Evolutionary conservation across 139 green algal species (phyloP).

Genomic region (Volvox reticuliferus): DNA sequence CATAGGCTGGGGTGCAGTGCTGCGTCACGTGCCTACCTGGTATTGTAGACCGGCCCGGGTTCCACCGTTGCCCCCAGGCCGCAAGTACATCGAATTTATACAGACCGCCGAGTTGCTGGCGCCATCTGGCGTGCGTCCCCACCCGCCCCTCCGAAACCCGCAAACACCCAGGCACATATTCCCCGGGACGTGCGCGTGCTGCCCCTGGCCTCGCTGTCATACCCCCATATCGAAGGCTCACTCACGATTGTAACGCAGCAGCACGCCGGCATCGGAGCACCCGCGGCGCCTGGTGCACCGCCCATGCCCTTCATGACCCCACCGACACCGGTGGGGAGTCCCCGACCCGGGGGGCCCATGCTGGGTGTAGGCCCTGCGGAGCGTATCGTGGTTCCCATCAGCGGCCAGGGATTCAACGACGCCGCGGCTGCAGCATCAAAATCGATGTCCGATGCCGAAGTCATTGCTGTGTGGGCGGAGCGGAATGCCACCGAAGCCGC

Average conservation of each 20-base stretch:
- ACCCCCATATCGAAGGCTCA: background rate
- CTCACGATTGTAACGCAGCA: background rate
- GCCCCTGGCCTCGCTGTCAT: background rate
- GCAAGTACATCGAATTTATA: too few species aligned
- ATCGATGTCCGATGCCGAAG: too few species aligned
- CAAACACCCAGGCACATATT: background rate
- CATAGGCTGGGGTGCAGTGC: too few species aligned
- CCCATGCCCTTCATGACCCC: background rate
- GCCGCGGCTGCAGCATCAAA: too few species aligned
- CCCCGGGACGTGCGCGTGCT: constrained; percentile 10
- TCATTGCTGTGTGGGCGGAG: too few species aligned
- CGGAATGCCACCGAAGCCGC: too few species aligned
- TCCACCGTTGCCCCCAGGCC: too few species aligned
- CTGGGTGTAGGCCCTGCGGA: background rate
- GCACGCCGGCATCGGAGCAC: background rate
- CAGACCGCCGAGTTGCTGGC: too few species aligned
- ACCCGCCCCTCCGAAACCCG: background rate
- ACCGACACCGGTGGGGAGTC: background rate
- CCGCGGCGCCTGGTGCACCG: background rate
- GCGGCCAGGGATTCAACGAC: background rate
- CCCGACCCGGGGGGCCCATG: background rate
- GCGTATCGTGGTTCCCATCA: background rate
- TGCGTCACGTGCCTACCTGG: too few species aligned
- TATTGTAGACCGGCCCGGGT: too few species aligned
- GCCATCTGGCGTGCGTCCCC: too few species aligned